Evolutionary conservation across 192 early-diverging fungal species (phyloP).

Genomic region (Kickxella alabastrina): DNA sequence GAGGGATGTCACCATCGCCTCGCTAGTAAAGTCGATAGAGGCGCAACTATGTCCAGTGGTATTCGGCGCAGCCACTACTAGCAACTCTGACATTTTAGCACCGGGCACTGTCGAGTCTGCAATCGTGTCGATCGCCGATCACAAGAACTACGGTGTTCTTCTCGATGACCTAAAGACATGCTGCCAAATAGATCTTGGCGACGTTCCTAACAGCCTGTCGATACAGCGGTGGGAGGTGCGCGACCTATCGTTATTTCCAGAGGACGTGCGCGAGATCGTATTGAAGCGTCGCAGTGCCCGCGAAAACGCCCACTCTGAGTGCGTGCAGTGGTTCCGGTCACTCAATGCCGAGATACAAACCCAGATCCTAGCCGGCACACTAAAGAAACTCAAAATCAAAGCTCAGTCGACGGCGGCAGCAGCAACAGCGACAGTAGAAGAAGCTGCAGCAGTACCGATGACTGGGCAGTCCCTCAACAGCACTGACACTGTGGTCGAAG

Average conservation of each 20-base stretch:
- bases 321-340: conserved; percentile 23
- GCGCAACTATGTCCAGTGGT: conserved; percentile 42
- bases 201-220: conserved; percentile 23
- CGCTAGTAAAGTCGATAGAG: conserved; percentile 31
- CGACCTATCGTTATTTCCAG: conserved; percentile 24
- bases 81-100: conserved; percentile 28
- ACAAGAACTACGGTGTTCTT: conserved; percentile 38
- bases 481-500: neutral
- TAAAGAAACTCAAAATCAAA: conserved; percentile 27
- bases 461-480: neutral
- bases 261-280: conserved; percentile 26
- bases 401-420: neutral
- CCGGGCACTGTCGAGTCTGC: conserved; percentile 20
- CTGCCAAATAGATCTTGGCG: conserved; percentile 8
- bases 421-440: neutral
- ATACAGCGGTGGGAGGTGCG: conserved; percentile 48
- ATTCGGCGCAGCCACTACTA: conserved; percentile 25
- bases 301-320: conserved; percentile 15
- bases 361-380: conserved; percentile 24
- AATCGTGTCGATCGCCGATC: conserved; percentile 26
- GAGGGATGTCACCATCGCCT: conserved; percentile 18
- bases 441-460: neutral
- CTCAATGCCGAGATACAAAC: conserved; percentile 11
- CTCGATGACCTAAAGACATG: conserved; percentile 14
- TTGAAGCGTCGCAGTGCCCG: conserved; percentile 13